A percentile compares a stretch with the other conserved stretches of the same genome.
phyloP scores from a whole-genome alignment of 257 asterid genomes.

The Solanum bulbocastanum region DNA sequence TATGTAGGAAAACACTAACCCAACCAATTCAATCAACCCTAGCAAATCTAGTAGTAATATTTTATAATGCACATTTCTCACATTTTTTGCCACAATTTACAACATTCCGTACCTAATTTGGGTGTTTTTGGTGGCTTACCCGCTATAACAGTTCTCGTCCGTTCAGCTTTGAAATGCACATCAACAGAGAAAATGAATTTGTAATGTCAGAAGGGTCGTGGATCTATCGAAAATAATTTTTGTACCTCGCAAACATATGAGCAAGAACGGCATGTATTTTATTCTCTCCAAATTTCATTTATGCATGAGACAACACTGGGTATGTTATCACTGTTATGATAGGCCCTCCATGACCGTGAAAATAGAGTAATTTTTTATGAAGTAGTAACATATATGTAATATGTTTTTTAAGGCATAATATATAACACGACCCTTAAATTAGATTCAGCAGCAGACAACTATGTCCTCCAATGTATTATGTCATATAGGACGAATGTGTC shows the following conservation, averaged over 20 bases:
- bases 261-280: neutral
- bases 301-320: neutral
- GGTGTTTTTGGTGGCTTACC: neutral
- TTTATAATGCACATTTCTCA: neutral
- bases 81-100: neutral
- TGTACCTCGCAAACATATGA: rapidly evolving
- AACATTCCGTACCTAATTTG: neutral
- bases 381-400: neutral
- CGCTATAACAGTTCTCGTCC: neutral
- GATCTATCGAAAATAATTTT: neutral
- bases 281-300: neutral
- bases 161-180: too few relatives aligned
- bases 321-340: too few relatives aligned
- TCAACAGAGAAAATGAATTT: too few relatives aligned
- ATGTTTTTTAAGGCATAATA: too few relatives aligned
- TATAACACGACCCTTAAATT: too few relatives aligned
- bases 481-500: too few relatives aligned
- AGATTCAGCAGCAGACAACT: too few relatives aligned
- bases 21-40: too few relatives aligned
- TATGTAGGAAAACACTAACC: too few relatives aligned
- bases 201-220: too few relatives aligned
- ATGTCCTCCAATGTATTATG: too few relatives aligned
- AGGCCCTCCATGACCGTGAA: neutral
- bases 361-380: neutral
- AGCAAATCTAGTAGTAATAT: neutral